A percentile compares a stretch with the other conserved stretches of the same genome.
Conservation (phyloP, 2,329 filamentous ascomycete species). For the Colletotrichum filicis region DNA sequence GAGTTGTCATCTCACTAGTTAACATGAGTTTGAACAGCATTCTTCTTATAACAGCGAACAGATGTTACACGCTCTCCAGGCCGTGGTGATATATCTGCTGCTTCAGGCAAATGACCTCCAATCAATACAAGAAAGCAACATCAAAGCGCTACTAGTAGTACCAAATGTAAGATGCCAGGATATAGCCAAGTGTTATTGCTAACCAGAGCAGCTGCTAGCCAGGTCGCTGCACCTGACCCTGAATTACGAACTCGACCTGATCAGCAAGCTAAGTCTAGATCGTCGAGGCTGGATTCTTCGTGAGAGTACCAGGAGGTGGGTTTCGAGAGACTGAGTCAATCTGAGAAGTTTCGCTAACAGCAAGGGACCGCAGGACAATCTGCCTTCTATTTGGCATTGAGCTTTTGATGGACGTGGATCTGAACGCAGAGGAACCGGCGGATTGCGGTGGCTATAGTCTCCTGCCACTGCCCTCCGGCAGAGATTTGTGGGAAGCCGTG, state of each 20-base stretch:
- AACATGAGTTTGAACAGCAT: not conserved
- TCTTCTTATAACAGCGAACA: not conserved
- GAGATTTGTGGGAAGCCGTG: conserved; percentile 17
- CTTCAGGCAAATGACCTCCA: conserved; percentile 17
- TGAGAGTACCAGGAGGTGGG: conserved; percentile 18
- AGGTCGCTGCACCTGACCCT: not conserved
- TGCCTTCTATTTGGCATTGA: conserved; percentile 20
- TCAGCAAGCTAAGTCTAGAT: not conserved
- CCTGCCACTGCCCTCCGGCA: conserved; percentile 6
- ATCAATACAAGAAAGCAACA: conserved; percentile 2
- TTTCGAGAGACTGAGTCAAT: fast-evolving
- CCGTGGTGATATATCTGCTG: conserved; percentile 13
- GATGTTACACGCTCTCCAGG: conserved; percentile 10
- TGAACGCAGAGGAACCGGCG: not conserved
- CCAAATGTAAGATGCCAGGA: conserved; percentile 1
- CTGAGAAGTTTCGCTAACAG: not conserved
- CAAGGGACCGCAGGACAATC: not conserved
- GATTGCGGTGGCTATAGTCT: conserved; percentile 5
- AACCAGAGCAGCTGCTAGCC: not conserved
- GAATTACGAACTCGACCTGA: conserved; percentile 3
- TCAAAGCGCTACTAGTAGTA: not conserved
- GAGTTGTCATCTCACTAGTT: not conserved
- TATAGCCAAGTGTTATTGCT: not conserved
- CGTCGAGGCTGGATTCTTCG: conserved; percentile 16
- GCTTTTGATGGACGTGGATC: conserved; percentile 16